Evolutionary conservation across 2,329 filamentous ascomycete genomes (phyloP).

Genomic region (Eutypella sp.): DNA sequence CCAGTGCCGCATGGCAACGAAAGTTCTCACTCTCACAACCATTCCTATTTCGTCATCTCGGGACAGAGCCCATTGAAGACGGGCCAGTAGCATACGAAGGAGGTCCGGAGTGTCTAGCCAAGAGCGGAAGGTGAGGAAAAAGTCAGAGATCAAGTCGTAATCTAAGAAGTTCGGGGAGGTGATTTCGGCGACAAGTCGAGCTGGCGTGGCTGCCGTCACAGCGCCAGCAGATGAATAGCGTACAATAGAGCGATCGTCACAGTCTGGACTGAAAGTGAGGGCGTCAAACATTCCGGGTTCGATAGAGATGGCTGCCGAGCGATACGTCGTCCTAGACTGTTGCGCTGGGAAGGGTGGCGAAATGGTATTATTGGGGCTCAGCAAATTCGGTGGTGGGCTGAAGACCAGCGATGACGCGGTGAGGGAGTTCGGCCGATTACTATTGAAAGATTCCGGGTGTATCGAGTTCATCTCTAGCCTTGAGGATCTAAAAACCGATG

Average conservation of each 20-base stretch:
- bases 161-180: conserved; percentile 94
- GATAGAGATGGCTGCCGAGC: conserved; percentile 47
- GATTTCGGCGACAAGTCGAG: conserved; percentile 89
- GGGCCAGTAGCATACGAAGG: conserved; percentile 76
- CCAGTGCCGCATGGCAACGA: conserved; percentile 94
- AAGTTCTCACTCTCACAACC: conserved; percentile 91
- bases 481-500: conserved; percentile 40
- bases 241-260: conserved; percentile 75
- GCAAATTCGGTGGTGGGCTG: conserved; percentile 18
- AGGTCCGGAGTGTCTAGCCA: conserved; percentile 77
- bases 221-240: conserved; percentile 70
- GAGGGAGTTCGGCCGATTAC: conserved; percentile 33
- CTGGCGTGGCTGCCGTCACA: conserved; percentile 84
- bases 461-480: conserved; percentile 29
- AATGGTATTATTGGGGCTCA: conserved; percentile 26
- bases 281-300: conserved; percentile 77
- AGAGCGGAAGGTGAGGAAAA: conserved; percentile 89
- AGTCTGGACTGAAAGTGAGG: conserved; percentile 71
- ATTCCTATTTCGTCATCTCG: conserved; percentile 79
- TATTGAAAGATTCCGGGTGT: conserved; percentile 22
- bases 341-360: conserved; percentile 36
- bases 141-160: conserved; percentile 94
- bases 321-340: conserved; percentile 39
- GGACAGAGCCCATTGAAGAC: conserved; percentile 80
- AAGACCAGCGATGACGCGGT: conserved; percentile 32